phyloP scores from a whole-genome alignment of 2,329 filamentous ascomycete genomes.

The Keithomyces neogunnii region DNA sequence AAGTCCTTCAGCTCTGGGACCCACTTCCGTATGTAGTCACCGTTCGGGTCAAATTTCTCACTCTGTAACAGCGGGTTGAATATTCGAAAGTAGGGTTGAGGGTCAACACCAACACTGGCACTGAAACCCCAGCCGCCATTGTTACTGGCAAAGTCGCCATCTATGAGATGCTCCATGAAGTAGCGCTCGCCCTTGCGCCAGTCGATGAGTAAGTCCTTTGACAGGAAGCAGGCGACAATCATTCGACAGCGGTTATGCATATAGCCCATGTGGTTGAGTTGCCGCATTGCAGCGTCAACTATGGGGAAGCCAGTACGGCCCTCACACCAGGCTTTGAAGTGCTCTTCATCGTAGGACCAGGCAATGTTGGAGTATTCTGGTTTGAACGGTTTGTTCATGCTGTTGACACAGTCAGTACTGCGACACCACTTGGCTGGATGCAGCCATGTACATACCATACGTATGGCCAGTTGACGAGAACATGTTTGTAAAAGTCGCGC shows the following conservation, averaged over 20 bases:
- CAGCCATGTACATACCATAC: conserved; percentile 46
- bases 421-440: background rate
- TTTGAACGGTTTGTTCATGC: conserved; percentile 60
- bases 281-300: conserved; percentile 80
- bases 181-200: conserved; percentile 76
- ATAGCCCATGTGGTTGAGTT: conserved; percentile 58
- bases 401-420: conserved; percentile 3
- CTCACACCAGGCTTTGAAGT: conserved; percentile 66
- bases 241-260: conserved; percentile 85
- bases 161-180: conserved; percentile 75
- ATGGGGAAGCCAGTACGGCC: conserved; percentile 75
- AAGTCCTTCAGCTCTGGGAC: conserved; percentile 63
- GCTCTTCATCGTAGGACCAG: conserved; percentile 67
- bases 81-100: conserved; percentile 83
- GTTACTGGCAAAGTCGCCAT: conserved; percentile 74
- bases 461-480: conserved; percentile 79
- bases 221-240: conserved; percentile 72
- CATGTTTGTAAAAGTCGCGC: conserved; percentile 84
- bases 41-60: conserved; percentile 74
- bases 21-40: conserved; percentile 77
- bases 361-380: conserved; percentile 73
- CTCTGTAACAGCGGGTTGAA: conserved; percentile 82
- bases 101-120: conserved; percentile 66
- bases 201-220: conserved; percentile 73
- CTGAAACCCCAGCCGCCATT: conserved; percentile 53